Evolutionary conservation across 2,329 filamentous ascomycete genomes (phyloP).

Genomic region (Epichloe coenophiala): DNA sequence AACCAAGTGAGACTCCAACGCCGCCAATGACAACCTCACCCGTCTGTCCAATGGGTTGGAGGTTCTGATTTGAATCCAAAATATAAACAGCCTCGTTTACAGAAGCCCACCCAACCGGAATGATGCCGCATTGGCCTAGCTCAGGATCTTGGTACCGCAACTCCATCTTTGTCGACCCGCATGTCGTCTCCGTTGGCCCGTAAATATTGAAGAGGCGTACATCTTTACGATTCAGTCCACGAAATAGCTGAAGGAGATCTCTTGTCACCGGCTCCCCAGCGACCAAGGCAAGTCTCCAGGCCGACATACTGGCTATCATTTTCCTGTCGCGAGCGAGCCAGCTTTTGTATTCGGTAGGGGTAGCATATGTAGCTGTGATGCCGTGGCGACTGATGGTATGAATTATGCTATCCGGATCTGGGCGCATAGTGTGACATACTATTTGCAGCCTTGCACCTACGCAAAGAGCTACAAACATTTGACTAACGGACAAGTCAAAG

Average conservation of each 20-base stretch:
- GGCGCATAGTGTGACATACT: conserved; percentile 10
- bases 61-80: conserved; percentile 17
- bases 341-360: conserved; percentile 26
- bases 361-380: conserved; percentile 24
- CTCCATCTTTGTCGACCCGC: not conserved
- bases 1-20: conserved; percentile 19
- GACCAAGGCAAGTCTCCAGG: conserved; percentile 10
- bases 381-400: conserved; percentile 20
- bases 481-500: conserved; percentile 28
- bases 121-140: not conserved
- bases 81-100: conserved; percentile 25
- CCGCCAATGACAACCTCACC: conserved; percentile 20
- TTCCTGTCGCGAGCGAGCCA: conserved; percentile 14
- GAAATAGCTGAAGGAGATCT: conserved; percentile 5
- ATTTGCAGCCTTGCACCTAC: conserved; percentile 24
- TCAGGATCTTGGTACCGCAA: not conserved
- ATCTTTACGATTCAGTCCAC: not conserved
- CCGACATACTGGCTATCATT: conserved; percentile 3
- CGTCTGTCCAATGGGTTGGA: conserved; percentile 13
- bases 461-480: conserved; percentile 22
- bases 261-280: conserved; percentile 16
- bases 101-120: not conserved
- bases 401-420: conserved; percentile 21
- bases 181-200: conserved; percentile 15
- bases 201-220: conserved; percentile 13